A percentile compares a stretch with the other conserved stretches of the same genome.
Conservation (phyloP, 2,329 filamentous ascomycete species). For the Metarhizium sp. region DNA sequence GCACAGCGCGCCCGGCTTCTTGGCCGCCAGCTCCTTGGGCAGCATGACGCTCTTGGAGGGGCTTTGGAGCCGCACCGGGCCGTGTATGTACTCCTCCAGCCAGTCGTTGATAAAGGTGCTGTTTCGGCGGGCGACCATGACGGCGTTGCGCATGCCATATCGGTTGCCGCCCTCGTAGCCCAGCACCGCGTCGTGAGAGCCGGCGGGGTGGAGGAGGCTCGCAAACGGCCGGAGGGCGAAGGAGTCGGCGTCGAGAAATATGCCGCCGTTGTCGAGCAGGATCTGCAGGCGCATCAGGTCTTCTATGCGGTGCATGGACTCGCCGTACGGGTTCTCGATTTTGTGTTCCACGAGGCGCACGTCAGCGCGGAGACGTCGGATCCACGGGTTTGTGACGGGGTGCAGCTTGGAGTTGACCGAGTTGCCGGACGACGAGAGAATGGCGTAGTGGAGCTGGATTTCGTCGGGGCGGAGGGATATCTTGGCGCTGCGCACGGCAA, state of each 20-base stretch:
- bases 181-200: constrained; percentile 5
- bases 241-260: constrained; percentile 9
- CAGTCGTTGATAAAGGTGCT: constrained; percentile 9
- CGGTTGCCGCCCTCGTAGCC: constrained; percentile 10
- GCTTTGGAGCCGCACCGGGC: constrained; percentile 1
- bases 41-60: constrained; percentile 6
- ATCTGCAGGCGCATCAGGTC: constrained; percentile 8
- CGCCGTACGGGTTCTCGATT: neutral
- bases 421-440: neutral
- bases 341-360: constrained; percentile 6
- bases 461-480: constrained; percentile 4
- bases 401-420: neutral
- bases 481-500: constrained; percentile 10
- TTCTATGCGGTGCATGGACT: constrained; percentile 1
- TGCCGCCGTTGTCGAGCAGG: constrained; percentile 8
- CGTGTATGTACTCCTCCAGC: constrained; percentile 5
- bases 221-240: constrained; percentile 8
- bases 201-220: constrained; percentile 2
- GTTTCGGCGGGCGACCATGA: constrained; percentile 9
- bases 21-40: constrained; percentile 3
- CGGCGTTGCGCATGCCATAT: constrained; percentile 8
- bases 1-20: constrained; percentile 6
- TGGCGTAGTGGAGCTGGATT: constrained; percentile 7
- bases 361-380: constrained; percentile 3
- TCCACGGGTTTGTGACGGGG: constrained; percentile 7